These are phyloP conservation scores for Metschnikowia corniflorae DNA, from an alignment of 805 yeast genomes.

Conservation along the genomic window DNA sequence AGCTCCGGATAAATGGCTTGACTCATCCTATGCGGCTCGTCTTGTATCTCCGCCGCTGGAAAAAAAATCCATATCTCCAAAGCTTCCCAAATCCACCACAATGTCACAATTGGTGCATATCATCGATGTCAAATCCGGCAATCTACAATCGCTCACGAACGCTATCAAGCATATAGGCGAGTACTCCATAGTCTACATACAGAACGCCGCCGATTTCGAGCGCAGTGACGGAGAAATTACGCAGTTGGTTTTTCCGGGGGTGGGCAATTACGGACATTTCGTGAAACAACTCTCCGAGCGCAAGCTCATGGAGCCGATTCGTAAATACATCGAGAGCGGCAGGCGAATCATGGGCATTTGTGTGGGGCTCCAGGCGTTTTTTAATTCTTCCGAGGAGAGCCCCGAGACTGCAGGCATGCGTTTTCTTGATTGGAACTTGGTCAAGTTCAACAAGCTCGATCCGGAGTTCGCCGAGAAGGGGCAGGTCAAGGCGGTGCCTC, in stretches of 20 bases:
- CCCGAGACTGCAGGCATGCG: slow-evolving; percentile 51
- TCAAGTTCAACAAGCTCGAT: slow-evolving; percentile 52
- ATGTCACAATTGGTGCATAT: slow-evolving; percentile 43
- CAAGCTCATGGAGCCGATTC: slow-evolving; percentile 63
- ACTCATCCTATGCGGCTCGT: too few species aligned
- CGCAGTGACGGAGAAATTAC: slow-evolving; percentile 41
- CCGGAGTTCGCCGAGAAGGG: slow-evolving; percentile 22
- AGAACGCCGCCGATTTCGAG: slow-evolving; percentile 52
- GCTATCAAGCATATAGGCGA: slow-evolving; percentile 76
- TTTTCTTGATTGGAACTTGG: slow-evolving; percentile 42
- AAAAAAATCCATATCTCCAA: too few species aligned
- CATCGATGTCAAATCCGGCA: slow-evolving; percentile 93
- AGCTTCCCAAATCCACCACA: neutral
- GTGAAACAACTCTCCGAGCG: slow-evolving; percentile 63
- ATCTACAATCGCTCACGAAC: slow-evolving; percentile 81
- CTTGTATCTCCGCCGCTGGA: too few species aligned
- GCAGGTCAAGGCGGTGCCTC: slow-evolving; percentile 80
- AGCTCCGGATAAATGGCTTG: too few species aligned
- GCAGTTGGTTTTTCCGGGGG: slow-evolving; percentile 85
- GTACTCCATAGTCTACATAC: slow-evolving; percentile 60
- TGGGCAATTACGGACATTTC: slow-evolving; percentile 95
- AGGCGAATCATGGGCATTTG: slow-evolving; percentile 94
- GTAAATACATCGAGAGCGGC: slow-evolving; percentile 67
- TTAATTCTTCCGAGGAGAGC: slow-evolving; percentile 71
- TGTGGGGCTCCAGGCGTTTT: slow-evolving; percentile 90